Evolutionary conservation across 2,329 filamentous ascomycete genomes (phyloP).

Genomic region (Colletotrichum nymphaeae): DNA sequence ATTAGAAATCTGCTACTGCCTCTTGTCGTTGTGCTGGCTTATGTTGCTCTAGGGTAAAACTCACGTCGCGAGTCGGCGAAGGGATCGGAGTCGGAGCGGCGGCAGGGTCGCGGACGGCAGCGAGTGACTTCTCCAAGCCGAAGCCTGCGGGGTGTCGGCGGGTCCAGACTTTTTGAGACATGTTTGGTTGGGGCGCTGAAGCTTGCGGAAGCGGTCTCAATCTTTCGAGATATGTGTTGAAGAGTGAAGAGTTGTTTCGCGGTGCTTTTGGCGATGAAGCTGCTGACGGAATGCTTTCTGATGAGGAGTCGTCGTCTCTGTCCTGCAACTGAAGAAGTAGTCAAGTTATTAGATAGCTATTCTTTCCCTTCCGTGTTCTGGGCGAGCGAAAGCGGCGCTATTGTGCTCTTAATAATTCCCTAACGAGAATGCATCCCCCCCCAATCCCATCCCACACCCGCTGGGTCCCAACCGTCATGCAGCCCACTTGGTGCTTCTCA

Average conservation of each 20-base stretch:
- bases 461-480: not conserved
- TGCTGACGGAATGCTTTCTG: not conserved
- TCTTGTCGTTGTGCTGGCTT: not conserved
- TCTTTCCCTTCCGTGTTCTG: not conserved
- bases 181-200: constrained; percentile 53
- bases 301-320: constrained; percentile 1
- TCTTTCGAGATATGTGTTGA: not conserved
- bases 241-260: not conserved
- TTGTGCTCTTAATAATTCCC: not conserved
- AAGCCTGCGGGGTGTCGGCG: constrained; percentile 42
- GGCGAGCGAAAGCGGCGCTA: not conserved
- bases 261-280: not conserved
- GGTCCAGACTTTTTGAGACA: constrained; percentile 46
- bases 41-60: not conserved
- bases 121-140: constrained; percentile 41
- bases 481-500: constrained; percentile 25
- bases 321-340: not conserved
- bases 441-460: constrained; percentile 7
- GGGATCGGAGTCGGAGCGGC: constrained; percentile 30
- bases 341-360: not conserved
- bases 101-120: constrained; percentile 38
- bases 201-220: not conserved
- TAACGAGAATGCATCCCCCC: not conserved
- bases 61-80: constrained; percentile 36
- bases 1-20: not conserved